phyloP scores from a whole-genome alignment of 2,329 filamentous ascomycete species.

The Furcasterigmium sp. region DNA sequence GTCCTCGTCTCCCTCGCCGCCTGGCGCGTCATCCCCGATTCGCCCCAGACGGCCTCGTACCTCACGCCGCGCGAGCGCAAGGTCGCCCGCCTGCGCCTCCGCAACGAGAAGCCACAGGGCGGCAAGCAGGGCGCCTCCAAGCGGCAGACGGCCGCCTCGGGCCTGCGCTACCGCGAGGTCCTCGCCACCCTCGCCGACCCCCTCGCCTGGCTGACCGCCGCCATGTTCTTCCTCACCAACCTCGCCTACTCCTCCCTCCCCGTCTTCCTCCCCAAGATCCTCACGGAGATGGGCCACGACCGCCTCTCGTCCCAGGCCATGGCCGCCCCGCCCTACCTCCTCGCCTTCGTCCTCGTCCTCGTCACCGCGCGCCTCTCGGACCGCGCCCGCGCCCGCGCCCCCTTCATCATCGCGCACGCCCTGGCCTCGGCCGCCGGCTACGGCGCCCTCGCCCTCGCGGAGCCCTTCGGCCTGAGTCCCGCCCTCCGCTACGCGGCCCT shows the following conservation, averaged over 20 bases:
- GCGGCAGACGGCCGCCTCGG: slow-evolving; percentile 17
- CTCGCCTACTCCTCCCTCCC: slow-evolving; percentile 84
- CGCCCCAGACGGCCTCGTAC: slow-evolving; percentile 60
- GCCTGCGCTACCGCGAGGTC: slow-evolving; percentile 52
- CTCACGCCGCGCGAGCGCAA: slow-evolving; percentile 59
- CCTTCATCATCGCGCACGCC: slow-evolving; percentile 65
- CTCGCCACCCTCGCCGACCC: slow-evolving; percentile 57
- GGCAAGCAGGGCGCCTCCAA: slow-evolving; percentile 8
- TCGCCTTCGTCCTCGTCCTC: slow-evolving; percentile 68
- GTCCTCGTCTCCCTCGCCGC: slow-evolving; percentile 69
- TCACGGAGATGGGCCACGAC: slow-evolving; percentile 70
- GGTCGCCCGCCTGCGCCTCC: slow-evolving; percentile 66
- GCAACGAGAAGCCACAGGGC: slow-evolving; percentile 34
- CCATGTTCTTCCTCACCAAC: slow-evolving; percentile 80
- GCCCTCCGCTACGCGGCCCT: slow-evolving; percentile 65
- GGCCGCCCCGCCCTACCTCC: slow-evolving; percentile 74
- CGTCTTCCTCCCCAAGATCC: slow-evolving; percentile 79
- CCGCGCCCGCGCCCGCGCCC: slow-evolving; percentile 53
- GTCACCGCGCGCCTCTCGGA: slow-evolving; percentile 70
- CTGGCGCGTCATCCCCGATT: slow-evolving; percentile 73
- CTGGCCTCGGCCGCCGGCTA: slow-evolving; percentile 59
- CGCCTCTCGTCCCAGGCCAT: slow-evolving; percentile 67
- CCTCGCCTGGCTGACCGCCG: slow-evolving; percentile 67
- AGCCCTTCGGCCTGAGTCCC: slow-evolving; percentile 34
- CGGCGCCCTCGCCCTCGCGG: slow-evolving; percentile 54